Base-by-base conservation (phyloP, 2,329 filamentous ascomycete species). In the Hypoxylon sp. region DNA sequence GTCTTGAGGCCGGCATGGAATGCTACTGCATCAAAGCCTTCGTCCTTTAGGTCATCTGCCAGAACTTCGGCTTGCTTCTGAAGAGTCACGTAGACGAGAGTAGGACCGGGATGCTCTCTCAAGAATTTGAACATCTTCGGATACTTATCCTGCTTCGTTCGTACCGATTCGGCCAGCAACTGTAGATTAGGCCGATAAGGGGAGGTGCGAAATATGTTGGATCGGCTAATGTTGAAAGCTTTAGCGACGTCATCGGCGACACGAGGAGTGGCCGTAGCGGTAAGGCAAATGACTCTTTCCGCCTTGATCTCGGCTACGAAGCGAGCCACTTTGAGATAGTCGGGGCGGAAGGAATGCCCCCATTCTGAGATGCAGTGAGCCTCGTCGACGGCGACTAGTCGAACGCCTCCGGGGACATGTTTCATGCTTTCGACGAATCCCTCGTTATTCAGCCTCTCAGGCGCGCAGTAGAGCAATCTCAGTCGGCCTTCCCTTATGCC, bases 381-480 rank as follows among this genome's bases (percentile, higher is more conserved):
- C 71, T 89, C 86, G 41, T 89, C 86, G 0, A 88, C 83, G 1
- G 85, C 87, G 21, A 89, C 76, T 3, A 90, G 76, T 2, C 88
- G 83, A 1, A 89, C 80, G 5, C 86, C 86, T 1, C 86, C 87
- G 0, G 82, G 82, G 0, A 88, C 82, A 11, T 82, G 75, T 46
- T 84, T 86, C 75, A 89, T 86, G 14, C 79, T 84, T 50, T 84
- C 82, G 5, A 89, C 81, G 52, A 90, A 89, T 0, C 83, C 83
- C 71, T 89, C 87, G 61, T 89, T 89, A 72, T 89, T 89, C 10
- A 90, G 79, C 5, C 86, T 80, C 74, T 90, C 87, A 0, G 87
- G 87, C 0, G 87, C 85, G 57, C 86, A 88, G 66, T 89, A 89
- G 2, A 90, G 75, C 1, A 90, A 73, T 2, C 85, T 83, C 6